Evolutionary conservation across 148 eudicot genomes (phyloP), one percentile per base, ranked within the genome.

Genomic region (Dianthus caryophyllus): DNA sequence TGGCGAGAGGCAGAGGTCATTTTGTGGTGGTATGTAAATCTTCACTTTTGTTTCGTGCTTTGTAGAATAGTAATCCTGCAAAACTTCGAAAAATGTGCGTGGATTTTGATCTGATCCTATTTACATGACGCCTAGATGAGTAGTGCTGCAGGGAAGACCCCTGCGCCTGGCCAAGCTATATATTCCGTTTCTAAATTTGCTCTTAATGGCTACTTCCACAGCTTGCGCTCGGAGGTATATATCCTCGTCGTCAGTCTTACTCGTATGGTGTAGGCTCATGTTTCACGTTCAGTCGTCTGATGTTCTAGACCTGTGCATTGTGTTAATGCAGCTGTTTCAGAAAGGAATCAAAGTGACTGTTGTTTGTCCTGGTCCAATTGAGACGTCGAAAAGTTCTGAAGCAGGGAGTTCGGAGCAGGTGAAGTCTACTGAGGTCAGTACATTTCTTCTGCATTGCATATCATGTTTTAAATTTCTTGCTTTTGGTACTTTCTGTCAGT

Each of bases 141-240:
- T 80, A 93, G 98, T 82, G 95, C 98, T 71, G 95, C 98, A 13
- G 98, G 96, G 43, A 93, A 93, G 77, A 47, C 83, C 64, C 98
- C 98, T 75, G 87, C 98, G 72, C 90, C 98, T 11, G 98, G 98
- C 33, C 98, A 90, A 77, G 90, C 98, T 62, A 82, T 93, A 36
- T 93, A 93, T 69, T 93, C 95, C 50, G 97, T 90, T 78, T 76
- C 98, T 27, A 93, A 93, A 68, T 88, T 81, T 86, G 98, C 95
- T 64, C 72, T 93, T 58, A 84, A 83, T 84, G 97, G 98, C 27
- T 93, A 87, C 76, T 93, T 93, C 77, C 98, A 93, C 59, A 67
- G 85, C 70, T 77, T 93, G 79, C 88, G 98, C 64, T 89, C 98
- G 26, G 98, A 93, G 98, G 98, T 90, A 86, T 24, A 47, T n/a